Evolutionary conservation across 164 flowering plant genomes (phyloP), one percentile per base, ranked within the genome.

Genomic region (Aristolochia contorta): DNA sequence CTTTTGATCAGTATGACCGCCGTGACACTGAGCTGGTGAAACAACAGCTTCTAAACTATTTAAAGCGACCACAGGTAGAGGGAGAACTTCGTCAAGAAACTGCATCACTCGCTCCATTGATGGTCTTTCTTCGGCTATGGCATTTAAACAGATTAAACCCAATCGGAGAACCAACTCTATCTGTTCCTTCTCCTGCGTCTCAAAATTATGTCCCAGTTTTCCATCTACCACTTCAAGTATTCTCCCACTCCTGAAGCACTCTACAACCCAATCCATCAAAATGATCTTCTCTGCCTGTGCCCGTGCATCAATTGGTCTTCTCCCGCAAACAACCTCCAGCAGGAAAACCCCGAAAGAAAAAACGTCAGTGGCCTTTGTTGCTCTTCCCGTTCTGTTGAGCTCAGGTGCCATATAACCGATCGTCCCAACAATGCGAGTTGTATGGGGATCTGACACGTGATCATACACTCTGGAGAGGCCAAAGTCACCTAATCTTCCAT

Each of bases 321-420:
- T 69, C 48, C 91, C 91, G 22, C 82, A 80, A 1, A 54, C 74
- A 9, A 78, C 79, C 55, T 85, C 91, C 0, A 85, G 73, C 68
- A 85, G 23, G 24, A 85, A 32, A 2, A 84, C 86, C 6, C 88
- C 86, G 52, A 78, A 85, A 2, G 84, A 84, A 58, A 47, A 85
- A 55, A 83, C 85, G 50, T 85, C 88, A 0, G 84, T 71, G 55
- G 73, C 55, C 22, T 82, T 63, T 0, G 74, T 77, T 4, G 82
- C 74, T 71, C 78, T 78, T 6, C 86, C 91, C 12, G 84, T 79
- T 12, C 80, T 63, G 0, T 83, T 66, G 51, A 78, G 59, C 73
- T 85, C 88, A 18, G 91, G 91, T 22, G 91, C 91, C 1, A 85
- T 66, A 47, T 85, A 83, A 0, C 91, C 91, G 20, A 81, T 45